Evolutionary conservation across 345 rosid genomes (phyloP).

Genomic region (Citrus trifoliata): DNA sequence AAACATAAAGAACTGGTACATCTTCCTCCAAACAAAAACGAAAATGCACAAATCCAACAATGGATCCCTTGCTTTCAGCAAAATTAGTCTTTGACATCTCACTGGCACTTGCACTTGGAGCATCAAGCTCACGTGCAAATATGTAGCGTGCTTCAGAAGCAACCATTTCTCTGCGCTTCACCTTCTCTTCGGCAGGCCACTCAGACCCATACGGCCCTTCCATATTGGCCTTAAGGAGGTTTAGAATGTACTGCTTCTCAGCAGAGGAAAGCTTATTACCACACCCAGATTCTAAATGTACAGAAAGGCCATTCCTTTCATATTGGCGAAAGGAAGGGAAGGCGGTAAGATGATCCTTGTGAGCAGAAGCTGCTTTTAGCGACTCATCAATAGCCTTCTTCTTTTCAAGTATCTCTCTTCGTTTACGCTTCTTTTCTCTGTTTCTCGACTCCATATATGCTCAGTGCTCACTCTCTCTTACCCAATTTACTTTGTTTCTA

Average conservation of each 20-base stretch:
- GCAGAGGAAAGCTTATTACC: constrained; percentile 65
- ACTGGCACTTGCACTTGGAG: constrained; percentile 18
- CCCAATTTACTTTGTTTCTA: neutral
- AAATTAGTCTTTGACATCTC: constrained; percentile 15
- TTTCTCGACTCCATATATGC: constrained; percentile 36
- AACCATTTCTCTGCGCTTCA: constrained; percentile 78
- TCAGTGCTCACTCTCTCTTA: neutral
- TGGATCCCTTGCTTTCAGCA: constrained; percentile 20
- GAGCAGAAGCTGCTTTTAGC: constrained; percentile 61
- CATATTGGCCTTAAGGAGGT: constrained; percentile 75
- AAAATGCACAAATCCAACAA: constrained; percentile 76
- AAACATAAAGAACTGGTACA: constrained; percentile 76
- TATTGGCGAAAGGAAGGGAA: constrained; percentile 58
- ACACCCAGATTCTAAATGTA: constrained; percentile 54
- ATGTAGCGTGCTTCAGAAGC: constrained; percentile 68
- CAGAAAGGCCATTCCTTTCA: constrained; percentile 56
- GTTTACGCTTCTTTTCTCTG: constrained; percentile 42
- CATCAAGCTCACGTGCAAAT: constrained; percentile 43
- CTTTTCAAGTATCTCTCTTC: constrained; percentile 58
- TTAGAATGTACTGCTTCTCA: constrained; percentile 51
- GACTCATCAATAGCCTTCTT: constrained; percentile 54
- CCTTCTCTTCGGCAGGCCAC: constrained; percentile 77
- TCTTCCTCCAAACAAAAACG: constrained; percentile 86
- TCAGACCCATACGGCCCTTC: constrained; percentile 62
- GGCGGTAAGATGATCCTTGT: constrained; percentile 54